Evolutionary conservation across 768 basidiomycete species (phyloP).

Genomic region (Myochromella boudieri): DNA sequence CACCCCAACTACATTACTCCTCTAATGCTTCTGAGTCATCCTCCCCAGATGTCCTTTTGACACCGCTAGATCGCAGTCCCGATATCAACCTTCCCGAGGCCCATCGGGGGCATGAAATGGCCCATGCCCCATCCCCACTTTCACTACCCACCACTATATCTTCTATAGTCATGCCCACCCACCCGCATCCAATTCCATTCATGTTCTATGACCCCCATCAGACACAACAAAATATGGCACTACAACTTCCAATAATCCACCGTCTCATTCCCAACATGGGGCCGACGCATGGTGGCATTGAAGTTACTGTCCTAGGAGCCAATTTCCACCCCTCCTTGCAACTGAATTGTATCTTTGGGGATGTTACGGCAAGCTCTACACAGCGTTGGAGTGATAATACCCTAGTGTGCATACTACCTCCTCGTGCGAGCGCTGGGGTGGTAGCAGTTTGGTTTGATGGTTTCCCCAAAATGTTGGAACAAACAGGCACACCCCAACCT

Average conservation of each 20-base stretch:
- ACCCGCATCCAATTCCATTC: conserved; percentile 50
- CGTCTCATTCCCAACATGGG: conserved; percentile 82
- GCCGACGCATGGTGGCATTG: conserved; percentile 89
- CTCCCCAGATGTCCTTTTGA: conserved; percentile 44
- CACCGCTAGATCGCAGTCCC: conserved; percentile 40
- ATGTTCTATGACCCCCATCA: conserved; percentile 61
- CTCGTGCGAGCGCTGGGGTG: conserved; percentile 75
- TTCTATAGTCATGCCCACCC: conserved; percentile 27
- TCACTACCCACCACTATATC: conserved; percentile 22
- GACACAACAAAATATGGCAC: conserved; percentile 43
- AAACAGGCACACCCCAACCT: conserved; percentile 46
- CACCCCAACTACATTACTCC: conserved; percentile 36
- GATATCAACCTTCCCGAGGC: conserved; percentile 39
- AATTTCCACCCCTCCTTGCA: conserved; percentile 80
- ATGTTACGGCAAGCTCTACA: conserved; percentile 75
- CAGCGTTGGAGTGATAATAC: conserved; percentile 93
- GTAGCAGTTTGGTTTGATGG: conserved; percentile 91
- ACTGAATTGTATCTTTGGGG: conserved; percentile 84
- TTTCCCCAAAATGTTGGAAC: conserved; percentile 58
- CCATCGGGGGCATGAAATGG: conserved; percentile 21
- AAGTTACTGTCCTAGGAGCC: conserved; percentile 90
- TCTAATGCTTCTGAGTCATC: conserved; percentile 46
- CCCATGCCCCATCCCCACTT: conserved; percentile 27
- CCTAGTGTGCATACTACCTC: conserved; percentile 88
- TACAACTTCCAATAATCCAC: conserved; percentile 73